A percentile compares a stretch with the other conserved stretches of the same genome.
Conservation (phyloP, 768 basidiomycete species). For the Lentinula guzmanii region DNA sequence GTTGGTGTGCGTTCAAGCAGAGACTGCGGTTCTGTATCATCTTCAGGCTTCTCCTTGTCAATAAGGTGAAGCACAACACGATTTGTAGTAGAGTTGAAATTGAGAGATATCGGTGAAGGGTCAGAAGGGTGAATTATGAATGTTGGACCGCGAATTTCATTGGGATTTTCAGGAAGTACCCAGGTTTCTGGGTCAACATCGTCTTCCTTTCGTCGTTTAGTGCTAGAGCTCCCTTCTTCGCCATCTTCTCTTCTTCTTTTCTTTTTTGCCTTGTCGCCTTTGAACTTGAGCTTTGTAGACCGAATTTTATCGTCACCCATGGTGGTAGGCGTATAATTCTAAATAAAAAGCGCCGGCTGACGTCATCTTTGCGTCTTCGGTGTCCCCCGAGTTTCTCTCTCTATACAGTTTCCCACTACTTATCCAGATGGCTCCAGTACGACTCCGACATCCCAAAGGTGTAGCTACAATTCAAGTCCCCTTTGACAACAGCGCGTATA, state of each 20-base stretch:
- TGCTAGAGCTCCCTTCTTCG: conserved; percentile 21
- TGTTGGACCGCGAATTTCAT: conserved; percentile 82
- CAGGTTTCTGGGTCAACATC: conserved; percentile 69
- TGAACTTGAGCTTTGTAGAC: conserved; percentile 79
- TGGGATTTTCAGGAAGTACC: conserved; percentile 67
- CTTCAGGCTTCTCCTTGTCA: conserved; percentile 53
- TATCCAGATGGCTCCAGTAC: conserved; percentile 56
- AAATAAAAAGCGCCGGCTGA: background rate
- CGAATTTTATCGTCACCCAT: conserved; percentile 37
- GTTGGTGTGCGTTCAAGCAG: conserved; percentile 66
- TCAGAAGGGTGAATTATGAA: conserved; percentile 82
- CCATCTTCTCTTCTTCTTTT: conserved; percentile 69
- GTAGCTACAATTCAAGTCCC: conserved; percentile 72
- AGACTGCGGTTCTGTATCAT: conserved; percentile 31
- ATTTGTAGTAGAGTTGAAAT: conserved; percentile 72
- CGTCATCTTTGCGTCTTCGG: background rate
- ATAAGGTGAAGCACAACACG: conserved; percentile 61
- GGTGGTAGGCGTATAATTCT: background rate
- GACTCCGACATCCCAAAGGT: conserved; percentile 82
- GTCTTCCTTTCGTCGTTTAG: conserved; percentile 33
- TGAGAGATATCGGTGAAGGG: conserved; percentile 68
- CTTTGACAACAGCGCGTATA: conserved; percentile 41
- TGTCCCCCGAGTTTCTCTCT: background rate
- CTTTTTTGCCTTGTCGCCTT: conserved; percentile 81
- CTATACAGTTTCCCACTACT: no score